Percentiles rank a stretch among this genome's conserved stretches.
phyloP scores from a whole-genome alignment of 2,329 filamentous ascomycete genomes.

The Mycosphaerelloides madeirae region DNA sequence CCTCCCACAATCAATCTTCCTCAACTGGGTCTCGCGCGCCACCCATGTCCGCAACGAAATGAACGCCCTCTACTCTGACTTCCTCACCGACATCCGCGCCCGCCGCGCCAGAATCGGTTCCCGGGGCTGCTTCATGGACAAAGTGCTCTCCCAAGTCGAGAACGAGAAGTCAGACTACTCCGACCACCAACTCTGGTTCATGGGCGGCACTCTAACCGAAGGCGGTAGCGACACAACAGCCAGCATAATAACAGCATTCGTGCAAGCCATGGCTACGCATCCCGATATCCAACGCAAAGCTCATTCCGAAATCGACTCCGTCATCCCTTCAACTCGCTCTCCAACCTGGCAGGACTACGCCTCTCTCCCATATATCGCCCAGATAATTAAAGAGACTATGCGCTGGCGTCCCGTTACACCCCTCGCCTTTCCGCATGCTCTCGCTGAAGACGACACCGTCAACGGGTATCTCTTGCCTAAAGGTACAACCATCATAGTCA shows the following conservation, averaged over 20 bases:
- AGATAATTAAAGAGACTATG: slow-evolving; percentile 34
- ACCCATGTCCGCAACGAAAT: slow-evolving; percentile 38
- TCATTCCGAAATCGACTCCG: slow-evolving; percentile 30
- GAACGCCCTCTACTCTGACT: slow-evolving; percentile 39
- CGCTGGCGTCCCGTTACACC: slow-evolving; percentile 35
- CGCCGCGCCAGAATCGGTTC: slow-evolving; percentile 30
- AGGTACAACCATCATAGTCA: slow-evolving; percentile 45
- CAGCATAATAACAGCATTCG: slow-evolving; percentile 34
- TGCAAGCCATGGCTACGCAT: slow-evolving; percentile 32
- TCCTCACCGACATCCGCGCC: slow-evolving; percentile 32
- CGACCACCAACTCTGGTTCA: slow-evolving; percentile 37
- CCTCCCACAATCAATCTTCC: slow-evolving; percentile 40
- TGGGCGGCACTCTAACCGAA: slow-evolving; percentile 33
- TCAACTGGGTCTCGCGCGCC: slow-evolving; percentile 38
- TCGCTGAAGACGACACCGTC: slow-evolving; percentile 46
- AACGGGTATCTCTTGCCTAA: slow-evolving; percentile 54
- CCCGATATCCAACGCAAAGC: slow-evolving; percentile 29
- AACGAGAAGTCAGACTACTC: slow-evolving; percentile 23
- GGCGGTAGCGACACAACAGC: slow-evolving; percentile 28
- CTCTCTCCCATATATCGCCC: slow-evolving; percentile 31
- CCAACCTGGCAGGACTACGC: slow-evolving; percentile 31
- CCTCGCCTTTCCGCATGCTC: slow-evolving; percentile 39
- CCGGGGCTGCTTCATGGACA: slow-evolving; percentile 38
- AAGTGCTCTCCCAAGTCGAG: slow-evolving; percentile 36
- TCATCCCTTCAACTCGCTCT: slow-evolving; percentile 24